phyloP scores from a whole-genome alignment of 1,139 yeast genomes.

The Candida albicans region DNA sequence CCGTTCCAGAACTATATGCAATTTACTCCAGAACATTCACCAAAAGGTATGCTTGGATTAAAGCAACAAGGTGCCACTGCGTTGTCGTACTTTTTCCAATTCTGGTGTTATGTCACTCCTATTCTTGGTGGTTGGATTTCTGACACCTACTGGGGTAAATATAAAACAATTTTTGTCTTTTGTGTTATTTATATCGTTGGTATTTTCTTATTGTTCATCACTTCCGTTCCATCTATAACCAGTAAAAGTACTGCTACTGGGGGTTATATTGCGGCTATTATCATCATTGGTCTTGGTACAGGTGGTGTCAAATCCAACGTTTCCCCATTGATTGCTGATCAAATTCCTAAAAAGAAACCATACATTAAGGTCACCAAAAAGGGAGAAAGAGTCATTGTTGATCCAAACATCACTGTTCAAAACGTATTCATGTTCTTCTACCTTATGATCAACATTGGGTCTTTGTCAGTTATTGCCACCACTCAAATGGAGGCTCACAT shows the following conservation, averaged over 20 bases:
- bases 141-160: slow-evolving; percentile 73
- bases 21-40: slow-evolving; percentile 40
- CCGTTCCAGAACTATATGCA: slow-evolving; percentile 80
- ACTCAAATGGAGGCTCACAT: slow-evolving; percentile 36
- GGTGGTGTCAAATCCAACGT: slow-evolving; percentile 82
- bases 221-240: slow-evolving; percentile 67
- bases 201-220: slow-evolving; percentile 61
- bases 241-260: slow-evolving; percentile 45
- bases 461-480: slow-evolving; percentile 41
- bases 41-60: slow-evolving; percentile 62
- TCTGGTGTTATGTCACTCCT: slow-evolving; percentile 81
- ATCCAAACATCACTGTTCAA: slow-evolving; percentile 41
- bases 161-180: slow-evolving; percentile 63
- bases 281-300: slow-evolving; percentile 72
- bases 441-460: slow-evolving; percentile 41
- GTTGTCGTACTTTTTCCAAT: slow-evolving; percentile 70
- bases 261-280: slow-evolving; percentile 59
- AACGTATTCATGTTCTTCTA: slow-evolving; percentile 44
- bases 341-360: slow-evolving; percentile 46
- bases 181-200: slow-evolving; percentile 61
- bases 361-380: slow-evolving; percentile 30
- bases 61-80: slow-evolving; percentile 70
- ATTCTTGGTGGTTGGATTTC: slow-evolving; percentile 73
- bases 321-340: slow-evolving; percentile 77
- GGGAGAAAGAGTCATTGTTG: slow-evolving; percentile 39